A percentile compares a stretch with the other conserved stretches of the same genome.
Evolutionary conservation across 2,329 filamentous ascomycete species (phyloP).

Genomic region (Hortaea sp.): DNA sequence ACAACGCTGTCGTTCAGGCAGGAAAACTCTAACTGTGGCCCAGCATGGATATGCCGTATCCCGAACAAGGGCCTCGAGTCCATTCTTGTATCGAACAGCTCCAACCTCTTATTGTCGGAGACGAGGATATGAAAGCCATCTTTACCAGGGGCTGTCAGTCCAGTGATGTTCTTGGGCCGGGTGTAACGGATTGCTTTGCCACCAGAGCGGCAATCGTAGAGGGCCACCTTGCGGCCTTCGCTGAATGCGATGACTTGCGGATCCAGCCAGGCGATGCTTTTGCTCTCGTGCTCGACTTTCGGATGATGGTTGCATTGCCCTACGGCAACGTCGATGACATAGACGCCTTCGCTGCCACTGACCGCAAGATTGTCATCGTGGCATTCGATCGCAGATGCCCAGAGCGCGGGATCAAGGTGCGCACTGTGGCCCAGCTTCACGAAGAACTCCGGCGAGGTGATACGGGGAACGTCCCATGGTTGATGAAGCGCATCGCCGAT

Average conservation of each 20-base stretch:
- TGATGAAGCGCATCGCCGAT: neutral
- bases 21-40: conserved; percentile 7
- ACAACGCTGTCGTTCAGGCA: conserved; percentile 6
- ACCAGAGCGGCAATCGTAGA: conserved; percentile 17
- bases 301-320: conserved; percentile 14
- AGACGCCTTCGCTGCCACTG: conserved; percentile 3
- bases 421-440: neutral
- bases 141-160: conserved; percentile 4
- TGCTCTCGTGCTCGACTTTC: conserved; percentile 19
- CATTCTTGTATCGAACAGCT: conserved; percentile 11
- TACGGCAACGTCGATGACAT: neutral
- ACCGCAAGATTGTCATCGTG: neutral
- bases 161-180: conserved; percentile 5
- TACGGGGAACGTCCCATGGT: neutral
- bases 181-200: conserved; percentile 6
- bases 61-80: conserved; percentile 3
- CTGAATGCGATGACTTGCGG: conserved; percentile 16
- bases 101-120: conserved; percentile 6
- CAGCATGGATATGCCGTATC: conserved; percentile 9
- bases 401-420: conserved; percentile 1
- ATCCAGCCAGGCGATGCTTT: conserved; percentile 19
- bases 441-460: neutral
- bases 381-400: conserved; percentile 2
- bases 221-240: conserved; percentile 11
- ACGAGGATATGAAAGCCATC: conserved; percentile 8